Base-by-base conservation (phyloP, 2,329 filamentous ascomycete genomes). In the Orbilia javanica region DNA sequence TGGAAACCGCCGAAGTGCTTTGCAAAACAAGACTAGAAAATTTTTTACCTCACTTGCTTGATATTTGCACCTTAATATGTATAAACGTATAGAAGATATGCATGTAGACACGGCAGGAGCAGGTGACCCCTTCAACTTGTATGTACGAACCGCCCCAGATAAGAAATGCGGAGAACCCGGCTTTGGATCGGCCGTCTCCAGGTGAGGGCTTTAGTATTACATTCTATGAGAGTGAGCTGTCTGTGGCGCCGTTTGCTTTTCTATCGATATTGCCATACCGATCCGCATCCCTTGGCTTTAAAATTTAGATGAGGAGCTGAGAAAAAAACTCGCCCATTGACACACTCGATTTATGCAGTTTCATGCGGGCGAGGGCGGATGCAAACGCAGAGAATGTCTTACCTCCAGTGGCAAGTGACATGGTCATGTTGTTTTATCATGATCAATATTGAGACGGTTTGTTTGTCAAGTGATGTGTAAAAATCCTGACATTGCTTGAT, bases 141-240 rank as follows among this genome's bases (percentile, higher is more conserved):
- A 36, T 10, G 60, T 68, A 46, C 18, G 44, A 31, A 72, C n/a
- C 11, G 34, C n/a, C 34, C 64, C 29, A 72, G 52, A 72, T 63
- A 67, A 74, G 62, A 68, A 78, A 78, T 78, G 74, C 74, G 74
- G 74, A 78, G 74, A 78, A 78, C 74, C 74, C 63, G 42, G 74
- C 44, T 64, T 72, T 29, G 67, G 67, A 78, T 78, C 74, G 67
- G 34, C 67, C 46, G 50, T 53, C 67, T 62, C 62, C 62, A 68
- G 44, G 34, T 77, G 73, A 77, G 66, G 34, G 60, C 42, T 77
- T 62, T 66, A 55, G 48, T n/a, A 52, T 42, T 65, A 15, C 20
- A n/a, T 67, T 22, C 50, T 50, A 66, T 77, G 69, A 66, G 29
- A 10, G 29, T 66, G 69, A 65, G 48, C 25, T 64, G 60, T 48